phyloP scores from a whole-genome alignment of 2,329 filamentous ascomycete species.

The Periconia sp. region DNA sequence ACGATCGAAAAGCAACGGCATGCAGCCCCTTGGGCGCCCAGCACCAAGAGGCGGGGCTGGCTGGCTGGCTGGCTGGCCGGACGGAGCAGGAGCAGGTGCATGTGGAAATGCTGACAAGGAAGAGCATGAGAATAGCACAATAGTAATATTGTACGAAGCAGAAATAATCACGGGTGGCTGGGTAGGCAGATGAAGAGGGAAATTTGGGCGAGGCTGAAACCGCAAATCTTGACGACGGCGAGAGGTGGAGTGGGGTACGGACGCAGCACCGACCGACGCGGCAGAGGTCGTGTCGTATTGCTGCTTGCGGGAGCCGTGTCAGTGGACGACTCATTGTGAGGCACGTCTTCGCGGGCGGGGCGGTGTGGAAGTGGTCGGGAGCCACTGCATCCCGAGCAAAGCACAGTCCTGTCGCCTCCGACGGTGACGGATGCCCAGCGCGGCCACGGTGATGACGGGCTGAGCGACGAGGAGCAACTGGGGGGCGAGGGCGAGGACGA shows the following conservation, averaged over 20 bases:
- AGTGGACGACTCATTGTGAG: constrained; percentile 22
- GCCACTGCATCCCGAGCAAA: neutral
- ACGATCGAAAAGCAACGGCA: neutral
- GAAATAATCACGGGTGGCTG: constrained; percentile 1
- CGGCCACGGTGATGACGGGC: too few relatives aligned
- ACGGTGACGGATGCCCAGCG: neutral
- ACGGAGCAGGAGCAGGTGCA: constrained; percentile 9
- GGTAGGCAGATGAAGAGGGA: constrained; percentile 7
- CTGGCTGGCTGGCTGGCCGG: neutral
- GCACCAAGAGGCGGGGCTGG: constrained; percentile 2
- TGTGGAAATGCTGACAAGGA: constrained; percentile 16
- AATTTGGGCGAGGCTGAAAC: constrained; percentile 24
- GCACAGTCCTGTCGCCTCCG: neutral
- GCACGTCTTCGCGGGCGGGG: constrained; percentile 10
- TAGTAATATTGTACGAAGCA: constrained; percentile 8
- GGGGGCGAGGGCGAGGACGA: too few relatives aligned
- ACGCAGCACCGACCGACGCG: too few relatives aligned
- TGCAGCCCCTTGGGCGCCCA: too few relatives aligned
- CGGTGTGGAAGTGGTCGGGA: constrained; percentile 1
- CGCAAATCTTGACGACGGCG: constrained; percentile 9
- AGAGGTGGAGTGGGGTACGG: constrained; percentile 7
- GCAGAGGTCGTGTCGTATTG: constrained; percentile 2
- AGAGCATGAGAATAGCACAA: constrained; percentile 10
- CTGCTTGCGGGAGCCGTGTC: too few relatives aligned
- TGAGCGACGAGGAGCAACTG: neutral